Evolutionary conservation across 2,329 filamentous ascomycete species (phyloP), one percentile per base, ranked within the genome.

Genomic region (Seiridium cupressi): DNA sequence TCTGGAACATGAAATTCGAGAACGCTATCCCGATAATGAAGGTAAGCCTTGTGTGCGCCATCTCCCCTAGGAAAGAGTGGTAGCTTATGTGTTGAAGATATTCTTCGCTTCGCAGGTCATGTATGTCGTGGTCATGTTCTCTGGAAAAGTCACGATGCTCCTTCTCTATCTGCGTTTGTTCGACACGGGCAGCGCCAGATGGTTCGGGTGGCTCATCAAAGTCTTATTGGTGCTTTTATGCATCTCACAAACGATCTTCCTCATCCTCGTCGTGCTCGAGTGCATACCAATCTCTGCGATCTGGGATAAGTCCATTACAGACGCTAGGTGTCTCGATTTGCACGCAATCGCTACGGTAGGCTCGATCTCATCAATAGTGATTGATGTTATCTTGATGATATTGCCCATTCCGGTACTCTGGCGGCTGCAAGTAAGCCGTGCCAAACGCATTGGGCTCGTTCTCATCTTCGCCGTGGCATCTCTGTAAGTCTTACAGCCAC

Each of bases 41-140:
- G 40, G 53, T 55, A 44, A 32, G 18, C 18, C 18, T 26, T 26
- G n/a, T 32, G 26, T 44, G 6, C 10, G 8, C 11, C 18, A 46
- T n/a, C 18, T 3, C 10, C 26, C 8, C 10, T n/a, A 26, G 10
- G n/a, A 9, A 10, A 32, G 7, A 10, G 8, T 7, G 4, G 10
- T 32, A 9, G 26, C 26, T 49, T 7, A 49, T 13, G 35, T 10
- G 11, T 44, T 4, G 10, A 11, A 55, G 53, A 36, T 55, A 8
- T 55, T 55, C 53, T 55, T 36, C 36, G 53, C 40, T 18, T 55
- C 53, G 10, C 32, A 55, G 35, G 36, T 55, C 32, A 36, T 55
- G 26, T 55, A 55, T 11, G 38, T 55, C 18, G 40, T 55, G 10
- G 40, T 55, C 18, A 35, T n/a, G 8, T 44, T 35, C 10, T 18